Evolutionary conservation across 208 protist genomes (phyloP).

Genomic region (Leishmania tarentolae): DNA sequence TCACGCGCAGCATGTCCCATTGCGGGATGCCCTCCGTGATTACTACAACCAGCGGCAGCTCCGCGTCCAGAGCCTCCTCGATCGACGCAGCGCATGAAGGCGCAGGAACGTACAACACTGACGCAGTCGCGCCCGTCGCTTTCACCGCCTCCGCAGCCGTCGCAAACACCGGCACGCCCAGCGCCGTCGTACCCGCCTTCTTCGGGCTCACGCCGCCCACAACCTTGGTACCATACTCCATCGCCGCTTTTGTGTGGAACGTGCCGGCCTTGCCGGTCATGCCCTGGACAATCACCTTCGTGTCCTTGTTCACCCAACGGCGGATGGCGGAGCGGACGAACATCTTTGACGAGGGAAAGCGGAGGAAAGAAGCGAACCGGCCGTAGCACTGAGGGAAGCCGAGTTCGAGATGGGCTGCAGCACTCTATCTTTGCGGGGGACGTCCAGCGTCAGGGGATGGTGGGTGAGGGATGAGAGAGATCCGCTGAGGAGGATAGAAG

Average conservation of each 20-base stretch:
- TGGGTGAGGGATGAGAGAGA: too few species aligned
- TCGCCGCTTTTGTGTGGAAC: slow-evolving; percentile 97
- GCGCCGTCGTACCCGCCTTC: slow-evolving; percentile 95
- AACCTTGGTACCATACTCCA: slow-evolving; percentile 98
- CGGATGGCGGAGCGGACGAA: slow-evolving; percentile 62
- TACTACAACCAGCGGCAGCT: slow-evolving; percentile 97
- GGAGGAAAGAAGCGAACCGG: neutral
- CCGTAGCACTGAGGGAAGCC: neutral
- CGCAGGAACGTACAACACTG: slow-evolving; percentile 98
- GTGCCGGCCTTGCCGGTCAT: slow-evolving; percentile 99
- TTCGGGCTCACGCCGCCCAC: slow-evolving; percentile 97
- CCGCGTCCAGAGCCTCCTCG: slow-evolving; percentile 97
- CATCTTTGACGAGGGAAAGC: slow-evolving; percentile 33
- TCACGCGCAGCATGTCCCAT: slow-evolving; percentile 97
- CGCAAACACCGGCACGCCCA: slow-evolving; percentile 96
- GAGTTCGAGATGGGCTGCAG: neutral
- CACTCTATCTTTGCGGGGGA: neutral
- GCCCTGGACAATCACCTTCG: slow-evolving; percentile 98
- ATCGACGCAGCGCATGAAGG: slow-evolving; percentile 95
- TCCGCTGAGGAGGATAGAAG: neutral
- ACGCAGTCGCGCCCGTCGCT: slow-evolving; percentile 93
- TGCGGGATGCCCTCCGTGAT: slow-evolving; percentile 99
- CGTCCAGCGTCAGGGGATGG: neutral
- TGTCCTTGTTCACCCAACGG: slow-evolving; percentile 93
- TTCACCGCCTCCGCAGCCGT: slow-evolving; percentile 90